Base-by-base conservation (phyloP, 495 filamentous ascomycete species). In the Stereocaulon alpinum region DNA sequence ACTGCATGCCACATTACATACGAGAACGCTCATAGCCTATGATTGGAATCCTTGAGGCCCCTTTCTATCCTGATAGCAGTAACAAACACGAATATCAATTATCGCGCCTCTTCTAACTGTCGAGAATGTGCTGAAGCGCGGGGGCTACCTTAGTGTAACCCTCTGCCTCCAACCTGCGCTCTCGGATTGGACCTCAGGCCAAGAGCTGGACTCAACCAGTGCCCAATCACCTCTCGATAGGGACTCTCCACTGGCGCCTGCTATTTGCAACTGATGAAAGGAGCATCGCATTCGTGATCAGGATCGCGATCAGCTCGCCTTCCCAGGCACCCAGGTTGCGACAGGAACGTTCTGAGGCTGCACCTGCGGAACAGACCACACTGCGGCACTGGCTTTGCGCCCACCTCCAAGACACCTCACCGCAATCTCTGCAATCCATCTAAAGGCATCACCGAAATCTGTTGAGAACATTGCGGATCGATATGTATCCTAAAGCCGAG, bases 391-490 rank as follows among this genome's bases (percentile, higher is more conserved):
- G 40, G 40, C 53, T 57, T 57, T 51, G 44, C 59, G 30, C 47
- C 53, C 37, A 62, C 32, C 40, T 58, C 53, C 44, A 32, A 58
- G 24, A 32, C 37, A 47, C 15, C 56, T 42, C 61, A 48, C 55
- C 47, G 60, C 30, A 59, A 51, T 17, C 47, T 37, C 15, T 18
- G 2, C 22, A 14, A 95, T 65, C 92, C 91, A 5, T 96, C 91
- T 0, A 95, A 96, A 70, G 86, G 90, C 17, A 95, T 96, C 65
- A 91, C 89, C 1, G 91, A 96, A 89, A 96, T 0, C 81, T 96
- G 1, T 30, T 22, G 41, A 10, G 29, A 12, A 18, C 22, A 40
- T 44, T 43, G 47, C 29, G 24, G 44, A 54, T 55, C 59, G 43
- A 48, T 29, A 64, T 64, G 63, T 59, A 55, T 40, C 40, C 60